phyloP scores from a whole-genome alignment of 345 rosid genomes.

The Brassica napus region Da-Ae NC_063449.1:44623501-44624000 shows the following conservation, averaged over 20 bases:
- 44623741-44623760: slow-evolving; percentile 2
- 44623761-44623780: slow-evolving; percentile 11
- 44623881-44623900: slow-evolving; percentile 12
- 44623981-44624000: neutral
- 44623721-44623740: slow-evolving; percentile 5
- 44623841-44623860: slow-evolving; percentile 78
- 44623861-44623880: slow-evolving; percentile 74
- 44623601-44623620: slow-evolving; percentile 88
- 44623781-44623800: slow-evolving; percentile 21
- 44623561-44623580: slow-evolving; percentile 70
- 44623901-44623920: slow-evolving; percentile 7
- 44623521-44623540: slow-evolving; percentile 17
- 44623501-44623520: too few species aligned
- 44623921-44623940: neutral
- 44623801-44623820: slow-evolving; percentile 87
- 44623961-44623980: slow-evolving; percentile 4
- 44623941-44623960: slow-evolving; percentile 7
- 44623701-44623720: slow-evolving; percentile 22
- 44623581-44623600: slow-evolving; percentile 95
- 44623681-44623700: slow-evolving; percentile 7
- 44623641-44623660: slow-evolving; percentile 12
- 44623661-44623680: slow-evolving; percentile 4
- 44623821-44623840: slow-evolving; percentile 92
- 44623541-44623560: slow-evolving; percentile 19
- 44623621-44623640: slow-evolving; percentile 97